phyloP scores from a whole-genome alignment of 495 filamentous ascomycete species.

The Penicillium crystallinum region DNA sequence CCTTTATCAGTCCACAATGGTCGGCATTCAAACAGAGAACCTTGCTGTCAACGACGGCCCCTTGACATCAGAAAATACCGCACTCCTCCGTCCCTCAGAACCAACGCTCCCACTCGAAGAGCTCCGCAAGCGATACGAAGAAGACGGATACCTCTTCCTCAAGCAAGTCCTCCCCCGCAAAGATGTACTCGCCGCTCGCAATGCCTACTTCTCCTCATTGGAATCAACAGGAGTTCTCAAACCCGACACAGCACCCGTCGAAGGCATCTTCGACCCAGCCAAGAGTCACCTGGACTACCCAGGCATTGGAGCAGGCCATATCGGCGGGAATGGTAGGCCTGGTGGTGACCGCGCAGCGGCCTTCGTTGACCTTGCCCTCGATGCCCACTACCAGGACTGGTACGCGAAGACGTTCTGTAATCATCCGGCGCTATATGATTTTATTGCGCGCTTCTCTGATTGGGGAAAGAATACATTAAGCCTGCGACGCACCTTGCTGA shows the following conservation, averaged over 20 bases:
- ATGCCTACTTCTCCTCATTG: conserved; percentile 53
- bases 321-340: conserved; percentile 44
- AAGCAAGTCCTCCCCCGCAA: conserved; percentile 53
- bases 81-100: conserved; percentile 39
- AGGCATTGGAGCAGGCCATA: conserved; percentile 53
- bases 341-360: conserved; percentile 37
- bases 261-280: conserved; percentile 48
- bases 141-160: conserved; percentile 57
- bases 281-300: conserved; percentile 47
- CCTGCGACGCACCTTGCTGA: conserved; percentile 44
- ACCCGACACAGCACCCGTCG: conserved; percentile 33
- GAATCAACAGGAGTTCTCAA: conserved; percentile 53
- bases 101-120: conserved; percentile 35
- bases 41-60: conserved; percentile 50
- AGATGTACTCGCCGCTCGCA: conserved; percentile 51
- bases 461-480: conserved; percentile 51
- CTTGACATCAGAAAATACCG: conserved; percentile 43
- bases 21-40: conserved; percentile 24
- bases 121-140: conserved; percentile 46
- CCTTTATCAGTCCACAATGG: conserved; percentile 18
- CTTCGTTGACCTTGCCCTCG: conserved; percentile 52
- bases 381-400: conserved; percentile 54
- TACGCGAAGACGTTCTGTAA: conserved; percentile 54
- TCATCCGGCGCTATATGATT: conserved; percentile 47
- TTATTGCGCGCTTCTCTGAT: conserved; percentile 48